Evolutionary conservation across 139 green algal species (phyloP).

Genomic region (Penium margaritaceum): DNA sequence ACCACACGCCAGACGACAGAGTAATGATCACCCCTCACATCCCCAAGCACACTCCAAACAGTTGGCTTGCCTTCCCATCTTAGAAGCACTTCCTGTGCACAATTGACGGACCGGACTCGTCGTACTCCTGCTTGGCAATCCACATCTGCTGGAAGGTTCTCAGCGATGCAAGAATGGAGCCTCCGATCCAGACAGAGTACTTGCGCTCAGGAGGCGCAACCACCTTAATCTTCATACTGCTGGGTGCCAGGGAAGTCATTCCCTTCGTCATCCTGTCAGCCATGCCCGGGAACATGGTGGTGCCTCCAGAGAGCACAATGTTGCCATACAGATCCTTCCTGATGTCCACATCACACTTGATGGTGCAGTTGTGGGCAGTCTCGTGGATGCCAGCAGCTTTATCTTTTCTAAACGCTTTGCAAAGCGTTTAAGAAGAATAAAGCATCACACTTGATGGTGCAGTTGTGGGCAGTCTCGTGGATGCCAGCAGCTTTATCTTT

Average conservation of each 20-base stretch:
- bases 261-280: constrained; percentile 49
- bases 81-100: constrained; percentile 97
- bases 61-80: too few species aligned
- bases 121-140: constrained; percentile 88
- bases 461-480: too few species aligned
- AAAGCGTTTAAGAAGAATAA: too few species aligned
- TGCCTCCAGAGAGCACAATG: constrained; percentile 50
- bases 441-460: too few species aligned
- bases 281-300: constrained; percentile 51
- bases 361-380: too few species aligned
- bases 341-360: constrained; percentile 50
- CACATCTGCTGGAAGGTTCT: constrained; percentile 70
- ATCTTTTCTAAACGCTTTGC: too few species aligned
- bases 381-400: too few species aligned
- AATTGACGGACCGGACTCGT: constrained; percentile 88
- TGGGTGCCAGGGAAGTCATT: constrained; percentile 43
- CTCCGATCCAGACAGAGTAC: constrained; percentile 56
- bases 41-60: too few species aligned
- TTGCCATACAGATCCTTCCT: constrained; percentile 49
- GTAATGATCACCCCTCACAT: too few species aligned
- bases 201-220: constrained; percentile 51
- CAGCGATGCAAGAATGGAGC: constrained; percentile 55
- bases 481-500: too few species aligned
- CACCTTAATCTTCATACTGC: constrained; percentile 53
- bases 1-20: too few species aligned